Evolutionary conservation across 768 basidiomycete species (phyloP).

Genomic region (Leccinum obscurum): DNA sequence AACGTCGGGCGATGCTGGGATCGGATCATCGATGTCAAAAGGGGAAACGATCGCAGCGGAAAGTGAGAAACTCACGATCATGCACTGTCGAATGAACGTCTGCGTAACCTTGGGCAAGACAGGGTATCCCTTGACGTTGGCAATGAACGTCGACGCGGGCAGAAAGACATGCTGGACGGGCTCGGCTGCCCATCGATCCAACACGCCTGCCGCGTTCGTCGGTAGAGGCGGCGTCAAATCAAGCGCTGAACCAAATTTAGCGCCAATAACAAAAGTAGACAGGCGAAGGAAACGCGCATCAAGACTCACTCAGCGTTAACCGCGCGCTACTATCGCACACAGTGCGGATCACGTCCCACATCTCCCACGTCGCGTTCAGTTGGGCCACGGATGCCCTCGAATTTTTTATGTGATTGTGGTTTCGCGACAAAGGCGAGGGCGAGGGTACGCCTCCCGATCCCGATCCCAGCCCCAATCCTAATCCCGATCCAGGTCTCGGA

Average conservation of each 20-base stretch:
- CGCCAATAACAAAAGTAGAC: not conserved
- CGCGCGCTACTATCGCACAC: constrained; percentile 84
- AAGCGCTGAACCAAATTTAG: constrained; percentile 60
- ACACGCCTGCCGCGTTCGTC: constrained; percentile 66
- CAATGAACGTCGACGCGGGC: constrained; percentile 89
- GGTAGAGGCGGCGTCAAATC: constrained; percentile 91
- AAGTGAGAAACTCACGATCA: constrained; percentile 59
- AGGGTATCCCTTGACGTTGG: constrained; percentile 95
- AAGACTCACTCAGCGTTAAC: constrained; percentile 72
- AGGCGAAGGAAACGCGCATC: not conserved
- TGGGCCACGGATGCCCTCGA: constrained; percentile 50
- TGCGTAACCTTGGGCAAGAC: constrained; percentile 94
- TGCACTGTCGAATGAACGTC: constrained; percentile 83
- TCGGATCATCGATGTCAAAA: not conserved
- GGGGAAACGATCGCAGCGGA: too few relatives aligned
- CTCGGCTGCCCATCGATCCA: constrained; percentile 91
- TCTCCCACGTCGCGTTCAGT: constrained; percentile 88
- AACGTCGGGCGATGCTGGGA: constrained; percentile 83
- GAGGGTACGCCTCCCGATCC: not conserved
- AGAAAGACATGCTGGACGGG: constrained; percentile 87
- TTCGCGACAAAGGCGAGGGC: constrained; percentile 22
- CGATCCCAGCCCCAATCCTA: not conserved
- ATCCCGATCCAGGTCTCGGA: constrained; percentile 14
- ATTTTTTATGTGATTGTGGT: constrained; percentile 19
- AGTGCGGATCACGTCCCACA: constrained; percentile 94